Base-by-base conservation (phyloP, 169 alveolate genomes). In the Plasmodium gaboni region DNA sequence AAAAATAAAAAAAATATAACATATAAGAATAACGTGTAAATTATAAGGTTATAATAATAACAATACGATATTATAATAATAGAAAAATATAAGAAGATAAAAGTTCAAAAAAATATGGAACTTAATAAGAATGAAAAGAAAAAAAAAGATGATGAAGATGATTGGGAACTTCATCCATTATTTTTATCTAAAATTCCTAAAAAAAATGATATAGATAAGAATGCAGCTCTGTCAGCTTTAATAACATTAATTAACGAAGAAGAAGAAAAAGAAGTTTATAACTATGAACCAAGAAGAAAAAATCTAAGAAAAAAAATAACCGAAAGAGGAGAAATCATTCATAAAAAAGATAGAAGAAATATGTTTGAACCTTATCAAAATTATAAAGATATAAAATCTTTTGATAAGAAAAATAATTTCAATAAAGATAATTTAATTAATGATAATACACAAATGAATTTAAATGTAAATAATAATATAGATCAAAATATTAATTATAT, bases 151-250 rank as follows among this genome's bases (percentile, higher is more conserved):
- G 61, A 69, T 42, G 42, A 71, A n/a, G 92, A 85, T 38, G 92
- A 85, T 0, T 85, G 92, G 92, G 92, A 85, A 85, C 44, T 70
- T 12, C 92, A 85, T 71, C 92, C 92, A 46, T 59, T 85, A 51
- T 85, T 85, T 59, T 65, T 85, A 46, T 85, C 92, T 32, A 85
- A 85, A 85, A 85, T 85, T 15, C 92, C 92, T n/a, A 59, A 44
- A 24, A 85, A 85, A 85, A 63, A 85, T 24, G 92, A 85, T 65
- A 85, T 85, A 13, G 87, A 85, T 71, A 85, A 85, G 19, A 69
- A 85, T 64, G n/a, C 59, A 42, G 92, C 92, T 55, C 74, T 85
- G 7, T 68, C 86, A 19, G 92, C 92, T 19, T 48, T 85, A 64
- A 85, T 85, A 59, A 70, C 87, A 9, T 44, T 85, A 65, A 85